These are phyloP conservation scores for Vigna angularis DNA, from an alignment of 306 rosid species.

Conservation along the genomic window DNA sequence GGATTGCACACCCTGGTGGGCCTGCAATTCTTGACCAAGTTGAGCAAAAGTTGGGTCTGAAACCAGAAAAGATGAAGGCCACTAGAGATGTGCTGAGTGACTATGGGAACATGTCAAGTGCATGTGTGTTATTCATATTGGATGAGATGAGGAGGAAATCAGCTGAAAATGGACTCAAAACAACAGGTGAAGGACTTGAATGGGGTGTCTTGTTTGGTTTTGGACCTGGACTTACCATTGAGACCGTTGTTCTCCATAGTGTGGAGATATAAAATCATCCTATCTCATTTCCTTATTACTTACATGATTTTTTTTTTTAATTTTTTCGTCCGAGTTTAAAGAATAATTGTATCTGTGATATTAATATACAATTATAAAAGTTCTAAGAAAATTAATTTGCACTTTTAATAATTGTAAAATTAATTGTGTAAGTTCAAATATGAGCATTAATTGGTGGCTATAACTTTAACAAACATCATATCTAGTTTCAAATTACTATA, in stretches of 20 bases:
- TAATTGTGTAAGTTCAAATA: too few relatives aligned
- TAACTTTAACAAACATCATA: too few relatives aligned
- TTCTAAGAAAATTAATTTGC: too few relatives aligned
- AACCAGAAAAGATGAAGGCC: slow-evolving; percentile 43
- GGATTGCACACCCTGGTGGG: slow-evolving; percentile 50
- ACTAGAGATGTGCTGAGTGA: slow-evolving; percentile 63
- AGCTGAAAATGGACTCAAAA: slow-evolving; percentile 44
- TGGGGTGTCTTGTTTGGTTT: slow-evolving; percentile 82
- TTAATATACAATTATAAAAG: too few relatives aligned
- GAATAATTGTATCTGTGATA: too few relatives aligned
- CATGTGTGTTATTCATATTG: slow-evolving; percentile 72
- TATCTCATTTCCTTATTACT: too few relatives aligned
- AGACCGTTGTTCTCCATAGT: slow-evolving; percentile 66
- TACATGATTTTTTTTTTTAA: too few relatives aligned
- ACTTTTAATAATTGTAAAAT: too few relatives aligned
- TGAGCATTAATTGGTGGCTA: too few relatives aligned
- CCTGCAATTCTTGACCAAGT: slow-evolving; percentile 48
- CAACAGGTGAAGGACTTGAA: slow-evolving; percentile 53
- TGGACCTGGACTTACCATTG: slow-evolving; percentile 82
- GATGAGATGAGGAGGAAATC: slow-evolving; percentile 73
- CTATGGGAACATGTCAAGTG: slow-evolving; percentile 83
- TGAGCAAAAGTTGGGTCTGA: slow-evolving; percentile 36
- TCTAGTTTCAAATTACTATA: too few relatives aligned
- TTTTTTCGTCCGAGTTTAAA: too few relatives aligned
- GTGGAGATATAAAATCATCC: too few relatives aligned